Evolutionary conservation across 345 rosid genomes (phyloP).

Genomic region (Sapria himalayana): DNA sequence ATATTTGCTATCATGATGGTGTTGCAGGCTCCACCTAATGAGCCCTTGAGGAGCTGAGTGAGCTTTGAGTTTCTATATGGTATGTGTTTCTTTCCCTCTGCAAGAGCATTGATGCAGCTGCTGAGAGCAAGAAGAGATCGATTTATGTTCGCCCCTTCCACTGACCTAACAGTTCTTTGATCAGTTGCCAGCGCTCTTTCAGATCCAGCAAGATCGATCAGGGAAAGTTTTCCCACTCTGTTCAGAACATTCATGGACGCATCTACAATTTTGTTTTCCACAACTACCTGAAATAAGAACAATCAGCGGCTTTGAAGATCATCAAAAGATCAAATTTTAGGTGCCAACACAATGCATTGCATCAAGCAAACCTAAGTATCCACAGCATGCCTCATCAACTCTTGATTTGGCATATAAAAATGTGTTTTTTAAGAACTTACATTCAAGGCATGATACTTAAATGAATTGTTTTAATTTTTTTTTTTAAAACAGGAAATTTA

Average conservation of each 20-base stretch:
- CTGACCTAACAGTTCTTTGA: conserved; percentile 70
- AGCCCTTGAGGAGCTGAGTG: conserved; percentile 89
- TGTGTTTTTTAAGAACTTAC: no score
- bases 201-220: conserved; percentile 95
- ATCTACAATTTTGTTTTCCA: conserved; percentile 55
- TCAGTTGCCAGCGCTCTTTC: conserved; percentile 93
- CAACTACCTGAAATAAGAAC: conserved; percentile 29
- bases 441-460: no score
- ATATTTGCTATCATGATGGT: conserved; percentile 90
- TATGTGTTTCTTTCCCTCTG: conserved; percentile 86
- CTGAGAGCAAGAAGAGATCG: conserved; percentile 83
- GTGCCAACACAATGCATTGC: neutral
- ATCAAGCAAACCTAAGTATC: no score
- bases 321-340: neutral
- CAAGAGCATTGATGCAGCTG: conserved; percentile 91
- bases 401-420: no score
- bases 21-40: conserved; percentile 78
- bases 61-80: conserved; percentile 89
- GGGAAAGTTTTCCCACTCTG: conserved; percentile 65
- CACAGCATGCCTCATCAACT: no score
- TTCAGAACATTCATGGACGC: conserved; percentile 41
- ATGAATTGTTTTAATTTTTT: no score
- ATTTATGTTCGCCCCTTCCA: conserved; percentile 90
- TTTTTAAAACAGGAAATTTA: no score
- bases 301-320: no score